These are phyloP conservation scores for Botrytis squamosa DNA, from an alignment of 2,329 filamentous ascomycete species.

Conservation along the genomic window DNA sequence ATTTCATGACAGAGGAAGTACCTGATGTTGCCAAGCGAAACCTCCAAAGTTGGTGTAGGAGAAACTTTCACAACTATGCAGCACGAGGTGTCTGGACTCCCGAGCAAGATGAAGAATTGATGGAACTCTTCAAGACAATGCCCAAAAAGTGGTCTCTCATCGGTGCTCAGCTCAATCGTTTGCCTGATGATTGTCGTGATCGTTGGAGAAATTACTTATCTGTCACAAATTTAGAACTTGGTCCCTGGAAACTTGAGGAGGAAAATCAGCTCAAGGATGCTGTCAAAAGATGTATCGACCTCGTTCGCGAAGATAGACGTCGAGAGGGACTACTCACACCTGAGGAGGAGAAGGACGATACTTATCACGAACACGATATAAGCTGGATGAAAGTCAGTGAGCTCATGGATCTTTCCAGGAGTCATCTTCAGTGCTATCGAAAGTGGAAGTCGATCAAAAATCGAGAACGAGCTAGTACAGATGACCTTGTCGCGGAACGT, in stretches of 20 bases:
- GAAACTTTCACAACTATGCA: constrained; percentile 64
- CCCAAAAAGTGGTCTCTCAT: constrained; percentile 61
- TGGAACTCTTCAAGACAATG: constrained; percentile 46
- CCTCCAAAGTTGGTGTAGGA: constrained; percentile 56
- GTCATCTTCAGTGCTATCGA: constrained; percentile 63
- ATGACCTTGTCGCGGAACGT: constrained; percentile 24
- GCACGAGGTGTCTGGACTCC: constrained; percentile 58
- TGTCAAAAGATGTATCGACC: constrained; percentile 53
- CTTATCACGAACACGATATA: constrained; percentile 52
- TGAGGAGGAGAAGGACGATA: constrained; percentile 30
- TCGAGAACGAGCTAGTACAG: constrained; percentile 30
- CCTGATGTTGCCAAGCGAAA: constrained; percentile 53
- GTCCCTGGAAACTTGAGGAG: constrained; percentile 61
- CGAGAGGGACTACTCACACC: constrained; percentile 31
- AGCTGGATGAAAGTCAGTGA: constrained; percentile 66
- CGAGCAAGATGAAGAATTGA: constrained; percentile 58
- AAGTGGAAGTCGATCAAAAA: constrained; percentile 61
- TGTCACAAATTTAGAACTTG: constrained; percentile 50
- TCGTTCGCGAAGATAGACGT: constrained; percentile 45
- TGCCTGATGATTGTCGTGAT: constrained; percentile 65
- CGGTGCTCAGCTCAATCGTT: constrained; percentile 60
- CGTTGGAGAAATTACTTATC: constrained; percentile 69
- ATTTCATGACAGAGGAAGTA: constrained; percentile 47
- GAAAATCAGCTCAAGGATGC: constrained; percentile 45
- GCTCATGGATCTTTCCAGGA: constrained; percentile 60